These are phyloP conservation scores for Durusdinium trenchii DNA, from an alignment of 73 alveolate genomes.

Conservation along the genomic window DNA sequence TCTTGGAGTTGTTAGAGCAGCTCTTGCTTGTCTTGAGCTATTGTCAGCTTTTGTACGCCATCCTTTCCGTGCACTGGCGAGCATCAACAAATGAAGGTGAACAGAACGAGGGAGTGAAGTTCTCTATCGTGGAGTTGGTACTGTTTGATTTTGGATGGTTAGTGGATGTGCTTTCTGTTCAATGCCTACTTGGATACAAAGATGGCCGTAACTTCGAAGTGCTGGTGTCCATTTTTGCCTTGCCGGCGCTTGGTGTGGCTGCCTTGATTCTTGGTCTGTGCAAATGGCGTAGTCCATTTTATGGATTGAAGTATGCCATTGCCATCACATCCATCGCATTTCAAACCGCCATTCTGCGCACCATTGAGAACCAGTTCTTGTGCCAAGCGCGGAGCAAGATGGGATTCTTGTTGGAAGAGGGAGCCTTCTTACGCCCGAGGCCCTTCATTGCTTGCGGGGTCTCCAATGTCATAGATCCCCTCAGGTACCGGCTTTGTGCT, in stretches of 20 bases:
- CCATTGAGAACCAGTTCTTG: conserved; percentile 34
- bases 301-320: conserved; percentile 25
- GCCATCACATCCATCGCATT: background rate
- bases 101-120: background rate
- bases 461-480: background rate
- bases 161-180: background rate
- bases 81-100: background rate
- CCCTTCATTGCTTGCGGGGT: background rate
- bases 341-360: background rate
- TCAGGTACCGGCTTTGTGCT: background rate
- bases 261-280: conserved; percentile 21
- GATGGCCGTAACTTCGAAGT: conserved; percentile 2
- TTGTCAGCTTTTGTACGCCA: background rate
- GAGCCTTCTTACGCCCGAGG: background rate
- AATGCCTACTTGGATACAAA: conserved; percentile 13
- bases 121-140: background rate
- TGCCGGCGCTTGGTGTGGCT: background rate
- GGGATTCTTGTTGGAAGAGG: background rate
- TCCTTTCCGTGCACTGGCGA: background rate
- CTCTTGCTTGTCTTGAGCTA: background rate
- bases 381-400: background rate
- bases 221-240: background rate
- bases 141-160: background rate
- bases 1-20: conserved; percentile 23
- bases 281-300: background rate